Base-by-base conservation (phyloP, 768 basidiomycete species). In the Brasilioporus rufonigricans region DNA sequence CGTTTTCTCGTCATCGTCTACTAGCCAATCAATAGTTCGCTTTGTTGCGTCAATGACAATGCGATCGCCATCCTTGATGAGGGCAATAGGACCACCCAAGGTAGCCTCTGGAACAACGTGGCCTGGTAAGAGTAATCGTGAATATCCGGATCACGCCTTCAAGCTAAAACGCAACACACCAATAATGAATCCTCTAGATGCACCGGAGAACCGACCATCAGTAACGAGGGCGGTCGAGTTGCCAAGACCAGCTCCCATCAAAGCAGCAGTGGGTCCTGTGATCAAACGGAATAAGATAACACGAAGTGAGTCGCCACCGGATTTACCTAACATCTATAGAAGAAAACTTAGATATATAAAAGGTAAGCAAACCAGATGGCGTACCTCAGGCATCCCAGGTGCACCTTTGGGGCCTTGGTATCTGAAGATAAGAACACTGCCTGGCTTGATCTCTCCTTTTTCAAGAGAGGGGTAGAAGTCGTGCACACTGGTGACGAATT, bases 341-440 rank as follows among this genome's bases (percentile, higher is more conserved):
- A 49, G 29, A 47, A 44, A 31, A 18, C 8, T 63, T 23, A 61
- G 46, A 51, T 11, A 21, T 5, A 18, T 52, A 12, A 13, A 27
- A 19, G 29, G 29, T 43, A 44, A 51, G 23, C n/a, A 29, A 19
- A 41, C 19, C 26, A 48, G 47, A 41, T 29, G 12, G 48, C 66
- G n/a, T 52, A 82, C 82, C 75, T 94, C 91, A 10, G 92, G 92
- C 91, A 92, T 93, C 23, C 92, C 92, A 26, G 91, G 93, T n/a
- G 83, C 92, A 26, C 92, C 91, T 68, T 89, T 92, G 1, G 93
- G 91, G 13, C 92, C 92, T 73, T 90, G 89, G 69, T 93, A 94
- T 55, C 92, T 80, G 76, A 94, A 87, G 43, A 94, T 84, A 54
- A 93, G 74, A 38, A 89, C 83, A 67, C 75, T 86, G 0, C 92